phyloP scores from a whole-genome alignment of 139 green algal genomes.

The Pseudopediastrum boryanum region DNA sequence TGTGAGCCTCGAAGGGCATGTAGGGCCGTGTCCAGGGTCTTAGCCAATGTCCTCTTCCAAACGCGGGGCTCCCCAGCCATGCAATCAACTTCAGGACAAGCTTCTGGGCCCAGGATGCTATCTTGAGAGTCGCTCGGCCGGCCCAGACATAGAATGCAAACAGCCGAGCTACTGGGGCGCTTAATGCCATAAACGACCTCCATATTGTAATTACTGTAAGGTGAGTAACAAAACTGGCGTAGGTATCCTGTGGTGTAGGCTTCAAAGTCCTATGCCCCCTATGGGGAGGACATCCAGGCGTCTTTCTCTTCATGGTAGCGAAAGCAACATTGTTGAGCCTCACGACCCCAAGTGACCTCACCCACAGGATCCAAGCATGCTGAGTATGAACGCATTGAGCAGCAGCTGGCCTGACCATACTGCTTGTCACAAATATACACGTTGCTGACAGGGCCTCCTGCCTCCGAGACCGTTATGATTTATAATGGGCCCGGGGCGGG shows the following conservation, averaged over 20 bases:
- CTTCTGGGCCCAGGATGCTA: conserved; percentile 45
- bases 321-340: not conserved
- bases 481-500: no score
- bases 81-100: conserved; percentile 49
- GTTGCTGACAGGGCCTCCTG: no score
- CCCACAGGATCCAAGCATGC: no score
- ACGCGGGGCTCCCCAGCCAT: conserved; percentile 60
- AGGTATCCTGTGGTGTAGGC: not conserved
- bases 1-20: conserved; percentile 44
- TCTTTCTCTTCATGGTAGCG: not conserved
- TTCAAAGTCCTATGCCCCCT: not conserved
- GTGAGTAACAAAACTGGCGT: conserved; percentile 25
- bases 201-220: conserved; percentile 45
- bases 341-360: no score
- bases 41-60: conserved; percentile 35
- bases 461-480: no score
- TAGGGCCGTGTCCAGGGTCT: conserved; percentile 33
- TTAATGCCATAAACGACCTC: conserved; percentile 39
- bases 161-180: conserved; percentile 42
- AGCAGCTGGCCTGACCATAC: not conserved
- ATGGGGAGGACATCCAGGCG: not conserved
- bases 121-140: conserved; percentile 35
- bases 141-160: conserved; percentile 53
- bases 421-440: not conserved
- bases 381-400: not conserved